These are phyloP conservation scores for Harringtonia aguacate DNA, from an alignment of 2,329 filamentous ascomycete species.

Conservation along the genomic window DNA sequence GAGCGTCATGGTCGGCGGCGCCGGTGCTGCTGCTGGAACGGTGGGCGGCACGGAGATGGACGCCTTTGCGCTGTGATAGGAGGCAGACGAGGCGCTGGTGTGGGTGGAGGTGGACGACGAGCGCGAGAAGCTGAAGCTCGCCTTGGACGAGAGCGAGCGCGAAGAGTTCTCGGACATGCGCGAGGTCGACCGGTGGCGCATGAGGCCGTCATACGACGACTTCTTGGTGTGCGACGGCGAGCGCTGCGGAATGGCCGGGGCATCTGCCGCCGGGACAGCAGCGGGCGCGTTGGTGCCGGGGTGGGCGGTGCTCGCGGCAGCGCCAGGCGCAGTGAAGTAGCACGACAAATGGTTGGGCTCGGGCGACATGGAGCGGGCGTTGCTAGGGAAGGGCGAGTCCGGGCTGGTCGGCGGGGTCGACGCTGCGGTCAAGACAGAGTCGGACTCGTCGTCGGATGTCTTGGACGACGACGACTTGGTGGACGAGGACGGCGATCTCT, in stretches of 20 bases:
- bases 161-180: slow-evolving; percentile 45
- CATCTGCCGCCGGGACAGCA: slow-evolving; percentile 21
- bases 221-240: slow-evolving; percentile 85
- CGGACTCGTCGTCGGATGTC: slow-evolving; percentile 62
- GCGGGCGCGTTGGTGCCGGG: slow-evolving; percentile 19
- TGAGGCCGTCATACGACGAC: slow-evolving; percentile 61
- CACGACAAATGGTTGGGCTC: slow-evolving; percentile 57
- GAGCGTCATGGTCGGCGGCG: slow-evolving; percentile 14
- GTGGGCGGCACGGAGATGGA: slow-evolving; percentile 12
- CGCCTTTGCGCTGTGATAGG: slow-evolving; percentile 13
- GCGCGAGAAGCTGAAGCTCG: slow-evolving; percentile 44
- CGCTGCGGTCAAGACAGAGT: slow-evolving; percentile 46
- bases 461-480: slow-evolving; percentile 41
- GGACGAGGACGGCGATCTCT: slow-evolving; percentile 25
- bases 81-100: slow-evolving; percentile 27
- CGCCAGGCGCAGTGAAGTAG: slow-evolving; percentile 46
- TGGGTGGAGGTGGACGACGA: slow-evolving; percentile 45
- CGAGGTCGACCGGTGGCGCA: slow-evolving; percentile 27
- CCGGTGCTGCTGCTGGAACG: slow-evolving; percentile 10
- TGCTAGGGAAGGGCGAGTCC: slow-evolving; percentile 45
- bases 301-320: slow-evolving; percentile 17
- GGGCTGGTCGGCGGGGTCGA: slow-evolving; percentile 56
- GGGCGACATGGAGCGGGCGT: slow-evolving; percentile 38
- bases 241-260: slow-evolving; percentile 64
- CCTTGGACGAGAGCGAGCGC: slow-evolving; percentile 43